Evolutionary conservation across 2,329 filamentous ascomycete species (phyloP).

Genomic region (Epichloe typhina): DNA sequence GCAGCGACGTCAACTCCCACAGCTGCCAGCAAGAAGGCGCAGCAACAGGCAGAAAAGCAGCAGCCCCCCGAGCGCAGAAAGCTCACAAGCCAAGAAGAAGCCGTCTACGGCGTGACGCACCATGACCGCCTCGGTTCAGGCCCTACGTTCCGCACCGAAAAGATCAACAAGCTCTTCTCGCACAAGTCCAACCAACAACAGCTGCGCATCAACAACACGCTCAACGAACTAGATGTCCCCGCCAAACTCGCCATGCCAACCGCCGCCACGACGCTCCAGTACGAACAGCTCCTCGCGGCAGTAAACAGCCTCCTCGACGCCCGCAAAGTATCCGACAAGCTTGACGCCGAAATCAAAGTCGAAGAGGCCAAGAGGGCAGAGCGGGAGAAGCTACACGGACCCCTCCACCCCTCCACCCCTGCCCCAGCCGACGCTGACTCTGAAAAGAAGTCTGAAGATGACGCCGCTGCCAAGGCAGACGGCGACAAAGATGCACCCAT

Average conservation of each 20-base stretch:
- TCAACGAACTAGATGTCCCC: conserved; percentile 59
- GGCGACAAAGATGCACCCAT: conserved; percentile 3
- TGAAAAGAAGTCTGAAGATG: not conserved
- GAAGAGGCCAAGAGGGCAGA: conserved; percentile 44
- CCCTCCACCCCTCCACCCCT: not conserved
- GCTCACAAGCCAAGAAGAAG: conserved; percentile 62
- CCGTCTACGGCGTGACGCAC: conserved; percentile 70
- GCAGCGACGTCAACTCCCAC: conserved; percentile 21
- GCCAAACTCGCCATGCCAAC: conserved; percentile 62
- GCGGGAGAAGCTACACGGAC: conserved; percentile 26
- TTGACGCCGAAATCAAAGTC: conserved; percentile 56
- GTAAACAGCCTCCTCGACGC: conserved; percentile 60
- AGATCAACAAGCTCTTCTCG: conserved; percentile 63
- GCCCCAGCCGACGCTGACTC: not conserved
- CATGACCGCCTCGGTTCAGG: conserved; percentile 78
- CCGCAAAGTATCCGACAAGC: conserved; percentile 61
- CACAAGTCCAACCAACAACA: conserved; percentile 68
- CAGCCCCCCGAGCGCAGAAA: conserved; percentile 47
- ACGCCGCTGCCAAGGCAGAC: conserved; percentile 6
- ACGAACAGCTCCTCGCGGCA: conserved; percentile 55
- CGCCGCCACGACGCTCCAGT: conserved; percentile 53
- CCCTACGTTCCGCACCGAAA: conserved; percentile 80
- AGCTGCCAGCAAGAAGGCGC: conserved; percentile 36
- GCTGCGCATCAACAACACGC: conserved; percentile 57
- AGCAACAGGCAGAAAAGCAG: conserved; percentile 19